A percentile compares a stretch with the other conserved stretches of the same genome.
Evolutionary conservation across 2,329 filamentous ascomycete genomes (phyloP).

Genomic region (Cryphonectria radicalis): DNA sequence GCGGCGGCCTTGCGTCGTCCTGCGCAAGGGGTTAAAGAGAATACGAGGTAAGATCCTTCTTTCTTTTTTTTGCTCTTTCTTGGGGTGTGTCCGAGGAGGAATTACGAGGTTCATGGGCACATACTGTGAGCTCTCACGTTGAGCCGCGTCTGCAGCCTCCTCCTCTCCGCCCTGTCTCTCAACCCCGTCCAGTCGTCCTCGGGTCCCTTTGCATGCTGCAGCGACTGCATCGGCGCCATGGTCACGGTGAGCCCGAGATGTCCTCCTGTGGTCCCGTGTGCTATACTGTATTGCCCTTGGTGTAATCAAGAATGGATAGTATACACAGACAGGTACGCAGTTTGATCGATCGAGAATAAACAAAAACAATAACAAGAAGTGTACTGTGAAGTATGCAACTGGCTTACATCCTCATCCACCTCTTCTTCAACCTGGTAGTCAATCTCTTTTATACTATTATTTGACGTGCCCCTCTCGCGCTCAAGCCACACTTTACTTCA

Average conservation of each 20-base stretch:
- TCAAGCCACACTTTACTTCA: background rate
- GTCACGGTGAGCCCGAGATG: background rate
- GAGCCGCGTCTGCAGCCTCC: conserved; percentile 42
- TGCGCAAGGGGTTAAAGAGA: background rate
- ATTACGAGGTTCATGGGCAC: conserved; percentile 16
- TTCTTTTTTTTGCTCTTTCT: too few relatives aligned
- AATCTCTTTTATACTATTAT: background rate
- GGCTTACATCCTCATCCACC: background rate
- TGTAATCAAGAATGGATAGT: too few relatives aligned
- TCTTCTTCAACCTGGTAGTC: background rate
- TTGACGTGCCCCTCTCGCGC: too few relatives aligned
- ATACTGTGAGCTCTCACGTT: conserved; percentile 42
- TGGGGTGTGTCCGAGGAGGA: too few relatives aligned
- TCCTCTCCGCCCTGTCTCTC: conserved; percentile 37
- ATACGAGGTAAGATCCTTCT: background rate
- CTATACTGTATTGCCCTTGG: background rate
- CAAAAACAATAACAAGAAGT: background rate
- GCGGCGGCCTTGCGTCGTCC: conserved; percentile 27
- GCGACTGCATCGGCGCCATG: conserved; percentile 7
- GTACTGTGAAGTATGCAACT: background rate
- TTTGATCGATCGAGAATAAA: background rate
- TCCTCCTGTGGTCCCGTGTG: background rate
- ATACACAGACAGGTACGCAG: too few relatives aligned
- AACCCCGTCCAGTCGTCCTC: conserved; percentile 44
- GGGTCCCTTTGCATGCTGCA: conserved; percentile 17